Conservation (phyloP, 352 stramenopile species). For the Pythium angustatum region DNA sequence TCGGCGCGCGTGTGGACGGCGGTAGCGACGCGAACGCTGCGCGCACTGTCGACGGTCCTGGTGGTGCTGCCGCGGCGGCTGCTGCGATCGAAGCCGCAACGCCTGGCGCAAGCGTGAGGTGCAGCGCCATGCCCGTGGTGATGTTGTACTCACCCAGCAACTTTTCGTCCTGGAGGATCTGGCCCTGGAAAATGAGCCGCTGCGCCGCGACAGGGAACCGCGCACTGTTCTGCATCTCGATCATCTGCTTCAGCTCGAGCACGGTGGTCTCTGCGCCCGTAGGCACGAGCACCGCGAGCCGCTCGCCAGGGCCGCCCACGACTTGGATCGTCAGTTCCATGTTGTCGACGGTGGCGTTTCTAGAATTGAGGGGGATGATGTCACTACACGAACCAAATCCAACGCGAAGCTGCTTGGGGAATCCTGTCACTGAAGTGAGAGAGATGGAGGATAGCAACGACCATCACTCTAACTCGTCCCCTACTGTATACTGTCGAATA, state of each 20-base stretch:
- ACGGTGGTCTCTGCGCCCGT: slow-evolving; percentile 53
- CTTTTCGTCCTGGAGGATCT: slow-evolving; percentile 81
- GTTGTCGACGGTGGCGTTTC: slow-evolving; percentile 1
- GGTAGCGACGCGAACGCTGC: slow-evolving; percentile 24
- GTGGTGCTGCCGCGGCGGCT: slow-evolving; percentile 9
- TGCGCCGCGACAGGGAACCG: slow-evolving; percentile 70
- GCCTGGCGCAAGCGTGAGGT: slow-evolving; percentile 60
- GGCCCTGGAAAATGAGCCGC: slow-evolving; percentile 86
- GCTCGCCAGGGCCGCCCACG: slow-evolving; percentile 63
- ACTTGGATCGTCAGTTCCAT: slow-evolving; percentile 68
- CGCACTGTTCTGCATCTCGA: slow-evolving; percentile 53
- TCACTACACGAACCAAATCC: not conserved
- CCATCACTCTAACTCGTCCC: slow-evolving; percentile 3
- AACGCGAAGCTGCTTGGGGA: not conserved
- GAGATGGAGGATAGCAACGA: slow-evolving; percentile 3
- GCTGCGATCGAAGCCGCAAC: slow-evolving; percentile 28
- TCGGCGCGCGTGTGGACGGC: slow-evolving; percentile 9
- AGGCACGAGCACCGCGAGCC: slow-evolving; percentile 44
- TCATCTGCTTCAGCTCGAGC: slow-evolving; percentile 59
- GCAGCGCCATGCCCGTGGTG: slow-evolving; percentile 56
- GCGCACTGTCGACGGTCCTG: slow-evolving; percentile 13
- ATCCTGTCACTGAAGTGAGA: slow-evolving; percentile 11
- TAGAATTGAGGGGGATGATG: slow-evolving; percentile 16
- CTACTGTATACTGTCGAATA: not conserved
- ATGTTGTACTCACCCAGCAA: slow-evolving; percentile 69